phyloP scores from a whole-genome alignment of 352 stramenopile genomes.

The Plasmopara viticola region DNA sequence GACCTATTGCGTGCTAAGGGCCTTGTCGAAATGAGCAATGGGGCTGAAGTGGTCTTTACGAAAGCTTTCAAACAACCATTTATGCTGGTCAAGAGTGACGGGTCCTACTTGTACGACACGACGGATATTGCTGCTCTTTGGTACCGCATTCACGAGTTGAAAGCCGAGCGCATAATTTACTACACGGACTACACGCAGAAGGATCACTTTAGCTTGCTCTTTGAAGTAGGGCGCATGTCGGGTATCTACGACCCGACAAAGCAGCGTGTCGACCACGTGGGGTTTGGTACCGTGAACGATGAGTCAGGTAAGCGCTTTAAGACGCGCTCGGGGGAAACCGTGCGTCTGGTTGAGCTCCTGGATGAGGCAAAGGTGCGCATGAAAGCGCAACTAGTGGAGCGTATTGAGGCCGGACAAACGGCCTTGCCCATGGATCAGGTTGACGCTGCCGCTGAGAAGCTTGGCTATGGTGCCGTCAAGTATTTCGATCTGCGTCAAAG shows the following conservation, averaged over 20 bases:
- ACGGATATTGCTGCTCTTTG: conserved; percentile 83
- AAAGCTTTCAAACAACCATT: conserved; percentile 87
- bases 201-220: conserved; percentile 82
- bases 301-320: conserved; percentile 94
- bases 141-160: conserved; percentile 81
- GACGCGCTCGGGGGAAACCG: conserved; percentile 96
- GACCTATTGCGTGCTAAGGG: conserved; percentile 84
- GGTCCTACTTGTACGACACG: conserved; percentile 81
- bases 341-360: conserved; percentile 98
- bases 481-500: conserved; percentile 99
- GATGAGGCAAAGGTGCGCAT: conserved; percentile 96
- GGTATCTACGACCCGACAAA: conserved; percentile 74
- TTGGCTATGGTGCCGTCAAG: conserved; percentile 99
- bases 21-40: conserved; percentile 87
- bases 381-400: conserved; percentile 89
- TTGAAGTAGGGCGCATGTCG: conserved; percentile 72
- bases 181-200: conserved; percentile 88
- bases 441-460: conserved; percentile 89
- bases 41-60: conserved; percentile 88
- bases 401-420: conserved; percentile 89
- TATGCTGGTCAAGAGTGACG: conserved; percentile 81
- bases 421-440: conserved; percentile 87
- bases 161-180: conserved; percentile 76
- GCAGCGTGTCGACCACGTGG: conserved; percentile 80
- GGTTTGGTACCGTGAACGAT: conserved; percentile 84